Percentiles rank a stretch among this genome's conserved stretches.
Evolutionary conservation across 495 filamentous ascomycete species (phyloP).

Genomic region (Aspergillus ostianus): DNA sequence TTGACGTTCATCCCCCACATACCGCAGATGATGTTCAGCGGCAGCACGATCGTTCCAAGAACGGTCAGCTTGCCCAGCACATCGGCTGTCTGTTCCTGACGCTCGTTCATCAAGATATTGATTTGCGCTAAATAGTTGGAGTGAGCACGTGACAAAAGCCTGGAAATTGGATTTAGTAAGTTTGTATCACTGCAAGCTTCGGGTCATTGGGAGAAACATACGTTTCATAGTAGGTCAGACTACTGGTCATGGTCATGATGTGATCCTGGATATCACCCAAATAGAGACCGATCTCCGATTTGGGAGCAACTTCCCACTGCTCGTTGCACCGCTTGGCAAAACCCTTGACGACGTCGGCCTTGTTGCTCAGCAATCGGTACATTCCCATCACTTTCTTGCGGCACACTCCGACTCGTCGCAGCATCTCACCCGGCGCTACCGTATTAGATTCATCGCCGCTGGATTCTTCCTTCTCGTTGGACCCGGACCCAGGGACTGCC

Average conservation of each 20-base stretch:
- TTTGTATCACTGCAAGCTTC: not conserved
- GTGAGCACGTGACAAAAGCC: constrained; percentile 87
- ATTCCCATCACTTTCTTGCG: constrained; percentile 95
- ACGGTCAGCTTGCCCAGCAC: constrained; percentile 94
- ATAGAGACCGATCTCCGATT: constrained; percentile 93
- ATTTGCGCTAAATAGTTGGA: constrained; percentile 93
- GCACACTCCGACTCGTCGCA: constrained; percentile 86
- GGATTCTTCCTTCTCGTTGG: constrained; percentile 35
- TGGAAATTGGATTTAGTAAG: constrained; percentile 30
- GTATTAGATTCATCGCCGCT: constrained; percentile 31
- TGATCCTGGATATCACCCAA: constrained; percentile 98
- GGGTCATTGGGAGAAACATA: constrained; percentile 40
- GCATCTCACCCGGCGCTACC: constrained; percentile 74
- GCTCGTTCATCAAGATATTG: constrained; percentile 97
- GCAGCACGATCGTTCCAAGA: constrained; percentile 91
- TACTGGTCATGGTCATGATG: constrained; percentile 96
- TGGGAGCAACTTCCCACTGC: constrained; percentile 93
- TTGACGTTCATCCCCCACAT: constrained; percentile 99
- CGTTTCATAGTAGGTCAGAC: constrained; percentile 95
- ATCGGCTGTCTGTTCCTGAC: constrained; percentile 92
- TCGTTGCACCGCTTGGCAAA: constrained; percentile 99
- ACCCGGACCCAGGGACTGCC: constrained; percentile 32
- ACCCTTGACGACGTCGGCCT: constrained; percentile 97
- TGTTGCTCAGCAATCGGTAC: constrained; percentile 90
- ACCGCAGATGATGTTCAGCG: constrained; percentile 97